Evolutionary conservation across 352 stramenopile genomes (phyloP), one percentile per base, ranked within the genome.

Genomic region (Pythium sp.): DNA sequence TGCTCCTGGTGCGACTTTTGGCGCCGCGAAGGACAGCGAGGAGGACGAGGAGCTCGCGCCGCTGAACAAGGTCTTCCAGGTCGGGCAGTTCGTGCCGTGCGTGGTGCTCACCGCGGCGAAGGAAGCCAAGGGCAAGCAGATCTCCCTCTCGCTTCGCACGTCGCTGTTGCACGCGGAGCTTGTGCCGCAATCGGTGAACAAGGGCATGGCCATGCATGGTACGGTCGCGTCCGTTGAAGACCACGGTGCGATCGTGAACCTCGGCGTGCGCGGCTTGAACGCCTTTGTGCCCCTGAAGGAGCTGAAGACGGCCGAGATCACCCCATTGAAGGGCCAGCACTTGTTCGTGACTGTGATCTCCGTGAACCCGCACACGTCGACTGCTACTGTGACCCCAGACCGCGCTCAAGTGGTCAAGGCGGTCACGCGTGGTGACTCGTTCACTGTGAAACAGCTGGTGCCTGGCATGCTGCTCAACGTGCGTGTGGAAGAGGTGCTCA

Each of bases 391-490:
- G 55, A 90, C 84, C 24, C 80, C 77, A 3, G 78, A 90, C 61
- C 87, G 76, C 78, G 69, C 73, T 53, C 79, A 91, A 56, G 73
- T 80, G 7, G 76, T 93, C 62, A 95, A 95, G 70, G 79, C 76
- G 4, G 82, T 97, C 32, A 96, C 87, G 15, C 84, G 89, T 64
- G 84, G 85, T 60, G 86, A 95, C 73, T 74, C 80, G 71, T 94
- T 95, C 68, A 95, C 90, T 26, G 72, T 98, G 24, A 86, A 91
- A 57, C 91, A 96, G 36, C 76, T 99, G 20, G 71, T 90, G 55
- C 94, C 95, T 5, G 96, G 96, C 14, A 97, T 97, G 92, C 73
- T 99, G 66, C 80, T 98, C 4, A 94, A 97, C 71, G 87, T 96
- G 24, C 90, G 88, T 51, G 89, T 99, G 9, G 95, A 98, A 64